A percentile compares a stretch with the other conserved stretches of the same genome.
Evolutionary conservation across 192 early-diverging fungal genomes (phyloP).

Genomic region (Coemansia sp.): DNA sequence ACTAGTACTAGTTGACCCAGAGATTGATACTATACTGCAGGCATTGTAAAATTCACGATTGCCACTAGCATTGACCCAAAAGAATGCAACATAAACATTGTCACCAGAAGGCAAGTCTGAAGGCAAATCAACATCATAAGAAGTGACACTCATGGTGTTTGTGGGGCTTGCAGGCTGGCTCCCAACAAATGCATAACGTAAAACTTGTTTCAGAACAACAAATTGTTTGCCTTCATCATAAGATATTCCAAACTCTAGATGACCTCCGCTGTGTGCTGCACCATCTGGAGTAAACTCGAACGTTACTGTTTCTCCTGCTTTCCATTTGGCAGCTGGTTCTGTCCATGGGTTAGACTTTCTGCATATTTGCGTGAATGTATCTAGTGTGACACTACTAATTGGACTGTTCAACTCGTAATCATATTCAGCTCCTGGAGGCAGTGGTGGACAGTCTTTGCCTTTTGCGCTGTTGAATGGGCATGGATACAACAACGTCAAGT

Average conservation of each 20-base stretch:
- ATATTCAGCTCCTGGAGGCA: too few species aligned
- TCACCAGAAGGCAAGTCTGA: neutral
- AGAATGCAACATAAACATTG: neutral
- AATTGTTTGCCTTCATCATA: neutral
- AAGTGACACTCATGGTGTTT: neutral
- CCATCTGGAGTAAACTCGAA: neutral
- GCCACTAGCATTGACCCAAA: neutral
- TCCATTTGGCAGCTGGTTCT: neutral
- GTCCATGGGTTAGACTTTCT: too few species aligned
- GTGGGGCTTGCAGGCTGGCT: neutral
- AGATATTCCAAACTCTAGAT: neutral
- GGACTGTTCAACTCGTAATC: too few species aligned
- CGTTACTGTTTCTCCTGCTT: neutral
- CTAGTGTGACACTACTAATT: too few species aligned
- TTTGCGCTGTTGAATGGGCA: too few species aligned
- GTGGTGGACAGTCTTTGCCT: too few species aligned
- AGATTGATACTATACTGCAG: neutral
- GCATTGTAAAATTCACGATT: neutral
- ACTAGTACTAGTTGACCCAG: neutral
- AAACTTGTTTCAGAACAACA: neutral
- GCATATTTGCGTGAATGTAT: too few species aligned
- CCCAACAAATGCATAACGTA: neutral
- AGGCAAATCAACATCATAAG: neutral
- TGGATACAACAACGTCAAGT: too few species aligned
- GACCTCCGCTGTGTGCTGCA: neutral